Evolutionary conservation across 1,284 basidiomycete species (phyloP).

Genomic region (Ceratobasidium sp.): DNA sequence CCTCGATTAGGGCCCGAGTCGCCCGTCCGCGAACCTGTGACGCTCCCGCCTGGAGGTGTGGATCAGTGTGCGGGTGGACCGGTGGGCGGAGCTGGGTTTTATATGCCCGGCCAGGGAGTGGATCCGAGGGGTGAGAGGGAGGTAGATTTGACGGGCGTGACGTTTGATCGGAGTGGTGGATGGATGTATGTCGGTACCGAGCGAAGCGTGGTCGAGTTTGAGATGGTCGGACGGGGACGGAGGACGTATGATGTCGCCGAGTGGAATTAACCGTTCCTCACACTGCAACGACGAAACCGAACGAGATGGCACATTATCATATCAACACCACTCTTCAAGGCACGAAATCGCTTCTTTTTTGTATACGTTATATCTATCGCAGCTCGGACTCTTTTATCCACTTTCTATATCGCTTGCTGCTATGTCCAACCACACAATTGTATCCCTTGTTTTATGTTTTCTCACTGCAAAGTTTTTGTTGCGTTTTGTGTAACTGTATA

Average conservation of each 20-base stretch:
- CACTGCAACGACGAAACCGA: too few species aligned
- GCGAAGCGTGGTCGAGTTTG: conserved; percentile 76
- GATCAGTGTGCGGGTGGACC: background rate
- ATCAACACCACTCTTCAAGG: background rate
- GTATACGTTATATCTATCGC: background rate
- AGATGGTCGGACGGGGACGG: conserved; percentile 62
- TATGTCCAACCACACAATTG: background rate
- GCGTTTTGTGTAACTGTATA: conserved; percentile 7
- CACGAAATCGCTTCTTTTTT: background rate
- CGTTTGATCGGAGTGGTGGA: conserved; percentile 79
- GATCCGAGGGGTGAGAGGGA: conserved; percentile 53
- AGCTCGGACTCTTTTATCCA: background rate
- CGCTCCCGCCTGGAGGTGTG: conserved; percentile 3
- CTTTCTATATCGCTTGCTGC: conserved; percentile 4
- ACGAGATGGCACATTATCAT: background rate
- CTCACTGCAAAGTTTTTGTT: background rate
- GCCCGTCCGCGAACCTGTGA: conserved; percentile 26
- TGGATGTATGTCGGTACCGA: conserved; percentile 77
- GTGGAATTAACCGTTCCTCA: conserved; percentile 21
- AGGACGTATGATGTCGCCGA: conserved; percentile 59
- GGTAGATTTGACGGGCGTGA: conserved; percentile 74
- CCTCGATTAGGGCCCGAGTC: background rate
- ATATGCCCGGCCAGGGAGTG: conserved; percentile 36
- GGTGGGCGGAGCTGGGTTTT: background rate
- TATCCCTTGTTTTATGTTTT: background rate